Base-by-base conservation (phyloP, 805 yeast genomes). In the Yamadazyma akitaensis region DNA sequence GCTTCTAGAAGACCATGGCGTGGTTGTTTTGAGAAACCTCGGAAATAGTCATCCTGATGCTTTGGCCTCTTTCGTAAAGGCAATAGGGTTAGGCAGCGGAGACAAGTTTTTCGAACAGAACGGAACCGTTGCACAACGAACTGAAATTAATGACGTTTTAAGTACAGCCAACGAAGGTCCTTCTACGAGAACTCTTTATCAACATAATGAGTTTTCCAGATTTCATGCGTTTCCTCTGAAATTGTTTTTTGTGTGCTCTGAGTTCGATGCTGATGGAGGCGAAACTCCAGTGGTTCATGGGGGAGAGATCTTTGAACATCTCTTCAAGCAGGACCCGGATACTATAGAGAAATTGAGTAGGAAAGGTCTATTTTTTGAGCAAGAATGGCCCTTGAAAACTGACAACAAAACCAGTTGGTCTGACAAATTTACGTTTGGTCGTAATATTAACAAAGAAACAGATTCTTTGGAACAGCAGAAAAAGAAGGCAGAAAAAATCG, bases 241-340 rank as follows among this genome's bases (percentile, higher is more conserved):
- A 21, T 26, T 51, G 6, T 41, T 40, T 31, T 51, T 51, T 28
- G 42, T 39, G 14, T 49, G 50, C 25, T 4, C 39, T 3, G 39
- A 45, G 17, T 43, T 43, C 25, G 24, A 40, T 37, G 43, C 46
- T 11, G 39, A 43, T 16, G 68, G 67, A 12, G 71, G 71, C 18
- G 65, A 57, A 32, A 65, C 70, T 16, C 70, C 71, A 14, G 49
- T 66, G 9, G 64, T 53, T 10, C 68, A 65, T 47, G 67, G 66
- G 7, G 64, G 60, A 6, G 70, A 65, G 38, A 43, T 62, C 5
- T 65, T 60, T 45, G 51, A 61, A 2, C 38, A 30, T 4, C 33
- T 63, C 13, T 31, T 49, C 6, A 38, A 51, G 17, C 43, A 47
- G 21, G 44, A 43, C 7, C 69, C 69, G 0, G 57, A 56, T 11